Evolutionary conservation across 2,329 filamentous ascomycete genomes (phyloP), one percentile per base, ranked within the genome.

Genomic region (Colletotrichum sp.): DNA sequence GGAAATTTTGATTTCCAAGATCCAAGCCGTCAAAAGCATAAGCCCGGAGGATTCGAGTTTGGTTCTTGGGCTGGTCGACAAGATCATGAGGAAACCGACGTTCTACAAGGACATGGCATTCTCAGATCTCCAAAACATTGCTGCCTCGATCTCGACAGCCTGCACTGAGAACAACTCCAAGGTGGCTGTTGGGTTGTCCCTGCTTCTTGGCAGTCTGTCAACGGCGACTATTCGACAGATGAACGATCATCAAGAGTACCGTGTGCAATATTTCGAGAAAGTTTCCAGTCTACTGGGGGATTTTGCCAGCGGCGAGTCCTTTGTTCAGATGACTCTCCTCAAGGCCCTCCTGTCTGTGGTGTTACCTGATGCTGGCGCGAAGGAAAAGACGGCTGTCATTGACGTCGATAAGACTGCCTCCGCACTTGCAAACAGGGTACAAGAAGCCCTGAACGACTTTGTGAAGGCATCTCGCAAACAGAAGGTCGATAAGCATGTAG

Each of bases 71-170:
- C 78, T 92, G 64, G 85, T 87, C 77, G 81, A 86, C 4, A 91
- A 89, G 78, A 81, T 91, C 29, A 89, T 90, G 86, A 80, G 82
- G 7, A 85, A 86, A n/a, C 86, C 89, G 1, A 90, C 88, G 0
- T 90, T 90, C 72, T 89, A 91, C 78, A 83, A 88, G 77, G 83
- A 81, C 1, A 86, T 90, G 83, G 80, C 76, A 2, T 91, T 87
- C 66, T 77, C 79, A 1, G 80, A 86, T 69, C 81, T 86, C 7
- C 80, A 83, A 4, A 80, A 81, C 7, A 77, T 85, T 11, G 85
- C 85, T 3, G 81, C 85, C 49, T 80, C 81, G 8, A 78, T 85
- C 73, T 82, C 78, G 13, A 27, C 68, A 4, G 57, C 66, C 9
- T 69, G 70, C 25, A 57, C 19, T 13, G 32, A 69, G 9, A 65